Percentiles rank a stretch among this genome's conserved stretches.
Conservation (phyloP, 805 yeast species). For the Candida maris region DNA sequence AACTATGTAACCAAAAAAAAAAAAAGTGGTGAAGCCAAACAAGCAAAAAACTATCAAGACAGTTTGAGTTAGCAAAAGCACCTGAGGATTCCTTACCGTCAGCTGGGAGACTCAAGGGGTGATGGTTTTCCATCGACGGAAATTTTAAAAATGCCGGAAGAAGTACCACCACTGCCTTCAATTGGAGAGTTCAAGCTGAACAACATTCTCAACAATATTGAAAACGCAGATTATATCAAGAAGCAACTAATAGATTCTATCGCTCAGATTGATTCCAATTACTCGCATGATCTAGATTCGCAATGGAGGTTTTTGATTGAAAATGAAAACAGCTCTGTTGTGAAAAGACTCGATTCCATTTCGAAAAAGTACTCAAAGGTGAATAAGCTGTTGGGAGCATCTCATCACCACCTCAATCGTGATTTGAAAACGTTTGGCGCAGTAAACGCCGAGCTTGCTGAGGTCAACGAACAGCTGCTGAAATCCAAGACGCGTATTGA, state of each 20-base stretch:
- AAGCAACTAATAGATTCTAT: conserved; percentile 24
- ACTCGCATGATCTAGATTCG: conserved; percentile 27
- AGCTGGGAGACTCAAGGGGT: too few relatives aligned
- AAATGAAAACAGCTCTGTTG: conserved; percentile 23
- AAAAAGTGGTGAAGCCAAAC: too few relatives aligned
- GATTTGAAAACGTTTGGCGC: conserved; percentile 2
- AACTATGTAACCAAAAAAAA: too few relatives aligned
- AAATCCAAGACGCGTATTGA: conserved; percentile 21
- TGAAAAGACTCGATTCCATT: conserved; percentile 16
- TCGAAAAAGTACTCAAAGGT: conserved; percentile 8
- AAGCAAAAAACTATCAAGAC: too few relatives aligned
- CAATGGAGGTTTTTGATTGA: conserved; percentile 23
- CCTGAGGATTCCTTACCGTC: too few relatives aligned
- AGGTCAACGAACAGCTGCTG: conserved; percentile 17
- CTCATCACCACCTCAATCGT: conserved; percentile 6
- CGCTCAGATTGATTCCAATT: conserved; percentile 17
- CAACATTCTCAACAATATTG: conserved; percentile 22
- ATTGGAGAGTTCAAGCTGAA: conserved; percentile 26
- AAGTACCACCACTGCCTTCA: conserved; percentile 21
- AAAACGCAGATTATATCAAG: conserved; percentile 20
- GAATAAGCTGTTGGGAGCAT: conserved; percentile 5
- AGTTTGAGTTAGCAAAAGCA: too few relatives aligned
- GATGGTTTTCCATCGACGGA: too few relatives aligned
- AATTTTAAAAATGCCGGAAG: background rate
- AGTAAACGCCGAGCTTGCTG: conserved; percentile 20